A percentile compares a stretch with the other conserved stretches of the same genome.
These are phyloP conservation scores for Globisporangium abappressorium DNA, from an alignment of 352 stramenopile species.

Conservation along the genomic window DNA sequence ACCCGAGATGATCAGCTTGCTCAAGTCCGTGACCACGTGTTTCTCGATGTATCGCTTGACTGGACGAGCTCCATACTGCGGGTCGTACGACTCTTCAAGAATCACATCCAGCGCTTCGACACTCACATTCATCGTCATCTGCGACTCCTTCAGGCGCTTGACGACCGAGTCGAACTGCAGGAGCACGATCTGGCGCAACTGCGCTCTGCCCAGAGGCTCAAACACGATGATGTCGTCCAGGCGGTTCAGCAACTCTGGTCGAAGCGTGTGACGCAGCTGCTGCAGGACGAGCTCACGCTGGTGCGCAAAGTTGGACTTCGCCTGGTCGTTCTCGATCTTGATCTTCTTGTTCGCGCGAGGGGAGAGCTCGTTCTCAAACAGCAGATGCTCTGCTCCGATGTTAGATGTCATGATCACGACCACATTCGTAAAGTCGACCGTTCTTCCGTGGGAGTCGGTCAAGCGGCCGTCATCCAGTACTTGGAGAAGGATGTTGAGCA, in stretches of 20 bases:
- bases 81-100: conserved; percentile 91
- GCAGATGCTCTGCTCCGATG: conserved; percentile 91
- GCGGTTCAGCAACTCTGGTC: conserved; percentile 96
- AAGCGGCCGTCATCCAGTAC: conserved; percentile 97
- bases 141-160: conserved; percentile 64
- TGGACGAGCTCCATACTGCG: conserved; percentile 93
- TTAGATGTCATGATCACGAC: conserved; percentile 98
- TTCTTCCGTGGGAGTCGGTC: conserved; percentile 94
- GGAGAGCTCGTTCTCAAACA: conserved; percentile 60
- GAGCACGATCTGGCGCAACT: conserved; percentile 92
- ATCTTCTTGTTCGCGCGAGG: conserved; percentile 63
- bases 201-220: conserved; percentile 83
- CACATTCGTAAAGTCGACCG: conserved; percentile 97
- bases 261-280: conserved; percentile 86
- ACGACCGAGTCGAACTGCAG: conserved; percentile 91
- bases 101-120: conserved; percentile 89
- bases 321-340: conserved; percentile 37
- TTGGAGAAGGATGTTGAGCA: conserved; percentile 96
- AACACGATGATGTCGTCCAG: conserved; percentile 97
- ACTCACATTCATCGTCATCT: conserved; percentile 71
- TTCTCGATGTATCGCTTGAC: conserved; percentile 96
- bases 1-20: conserved; percentile 62
- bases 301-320: conserved; percentile 36
- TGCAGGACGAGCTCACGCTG: conserved; percentile 85
- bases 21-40: conserved; percentile 90